These are phyloP conservation scores for Pneumocystis jirovecii DNA, from an alignment of 1,139 yeast species.

Conservation along the genomic window DNA sequence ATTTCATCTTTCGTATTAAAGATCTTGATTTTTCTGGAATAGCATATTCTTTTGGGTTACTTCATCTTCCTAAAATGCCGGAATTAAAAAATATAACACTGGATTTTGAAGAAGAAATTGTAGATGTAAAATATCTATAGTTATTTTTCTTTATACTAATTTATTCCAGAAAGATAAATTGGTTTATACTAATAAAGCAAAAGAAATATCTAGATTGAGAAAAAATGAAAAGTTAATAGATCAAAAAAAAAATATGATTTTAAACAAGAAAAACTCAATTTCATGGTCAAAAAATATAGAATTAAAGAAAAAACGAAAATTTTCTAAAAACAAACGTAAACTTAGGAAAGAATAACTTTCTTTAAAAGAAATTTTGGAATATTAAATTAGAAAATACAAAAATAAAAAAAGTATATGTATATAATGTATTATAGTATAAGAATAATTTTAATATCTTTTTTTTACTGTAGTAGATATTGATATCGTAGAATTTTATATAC, in stretches of 20 bases:
- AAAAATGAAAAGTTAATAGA: slow-evolving; percentile 5
- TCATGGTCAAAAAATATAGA: not conserved
- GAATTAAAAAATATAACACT: slow-evolving; percentile 35
- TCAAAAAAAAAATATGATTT: not conserved
- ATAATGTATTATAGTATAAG: not conserved
- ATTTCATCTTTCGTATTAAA: slow-evolving; percentile 69
- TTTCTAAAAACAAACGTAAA: slow-evolving; percentile 13
- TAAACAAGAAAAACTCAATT: not conserved
- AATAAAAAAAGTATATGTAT: slow-evolving; percentile 39
- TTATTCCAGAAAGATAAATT: not conserved
- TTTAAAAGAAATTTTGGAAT: slow-evolving; percentile 43
- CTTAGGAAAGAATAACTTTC: slow-evolving; percentile 49
- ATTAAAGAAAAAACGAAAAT: not conserved
- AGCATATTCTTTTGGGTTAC: slow-evolving; percentile 64
- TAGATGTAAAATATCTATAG: slow-evolving; percentile 3
- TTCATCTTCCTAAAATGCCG: slow-evolving; percentile 88
- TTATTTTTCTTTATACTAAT: not conserved
- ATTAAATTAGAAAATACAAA: slow-evolving; percentile 46
- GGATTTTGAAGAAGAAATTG: slow-evolving; percentile 7
- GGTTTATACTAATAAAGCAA: slow-evolving; percentile 8
- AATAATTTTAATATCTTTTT: not conserved
- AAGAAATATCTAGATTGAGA: slow-evolving; percentile 10
- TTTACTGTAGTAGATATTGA: not conserved
- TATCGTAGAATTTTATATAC: no score
- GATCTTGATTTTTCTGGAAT: slow-evolving; percentile 56